These are phyloP conservation scores for Rhodofomes roseus DNA, from an alignment of 1,284 basidiomycete species.

Conservation along the genomic window DNA sequence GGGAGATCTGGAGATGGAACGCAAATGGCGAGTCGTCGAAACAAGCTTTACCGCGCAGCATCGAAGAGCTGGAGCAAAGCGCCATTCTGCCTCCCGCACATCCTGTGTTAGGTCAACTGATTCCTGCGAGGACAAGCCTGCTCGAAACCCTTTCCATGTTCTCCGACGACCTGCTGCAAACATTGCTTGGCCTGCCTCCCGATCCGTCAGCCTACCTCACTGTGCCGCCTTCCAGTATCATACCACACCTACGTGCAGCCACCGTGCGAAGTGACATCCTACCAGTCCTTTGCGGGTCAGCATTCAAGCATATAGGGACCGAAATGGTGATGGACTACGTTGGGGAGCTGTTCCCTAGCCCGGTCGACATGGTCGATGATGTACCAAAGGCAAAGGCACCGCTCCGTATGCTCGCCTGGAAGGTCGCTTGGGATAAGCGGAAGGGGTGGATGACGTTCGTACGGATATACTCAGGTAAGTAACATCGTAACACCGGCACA, in stretches of 20 bases:
- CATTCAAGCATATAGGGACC: conserved; percentile 79
- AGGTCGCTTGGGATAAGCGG: conserved; percentile 82
- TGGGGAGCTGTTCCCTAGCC: conserved; percentile 78
- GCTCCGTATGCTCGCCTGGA: conserved; percentile 78
- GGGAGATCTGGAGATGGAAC: conserved; percentile 76
- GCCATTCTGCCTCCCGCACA: conserved; percentile 52
- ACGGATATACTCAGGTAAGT: conserved; percentile 79
- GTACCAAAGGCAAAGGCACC: conserved; percentile 43
- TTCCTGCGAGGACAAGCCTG: conserved; percentile 63
- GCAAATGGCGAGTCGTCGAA: conserved; percentile 40
- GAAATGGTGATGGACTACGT: conserved; percentile 80
- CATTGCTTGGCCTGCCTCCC: conserved; percentile 54
- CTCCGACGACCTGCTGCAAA: conserved; percentile 76
- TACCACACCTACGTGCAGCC: conserved; percentile 64
- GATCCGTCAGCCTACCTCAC: conserved; percentile 61
- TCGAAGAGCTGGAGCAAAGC: conserved; percentile 38
- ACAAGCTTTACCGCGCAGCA: conserved; percentile 49
- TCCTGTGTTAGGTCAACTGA: conserved; percentile 62
- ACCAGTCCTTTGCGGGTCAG: conserved; percentile 83
- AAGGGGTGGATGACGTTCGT: conserved; percentile 92
- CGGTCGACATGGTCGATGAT: conserved; percentile 56
- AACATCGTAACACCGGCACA: neutral
- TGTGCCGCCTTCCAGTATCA: conserved; percentile 45
- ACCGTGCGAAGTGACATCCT: conserved; percentile 66
- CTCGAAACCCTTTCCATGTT: conserved; percentile 78